A percentile compares a stretch with the other conserved stretches of the same genome.
Conservation (phyloP, 345 rosid species). For the Kandelia obovata region DNA sequence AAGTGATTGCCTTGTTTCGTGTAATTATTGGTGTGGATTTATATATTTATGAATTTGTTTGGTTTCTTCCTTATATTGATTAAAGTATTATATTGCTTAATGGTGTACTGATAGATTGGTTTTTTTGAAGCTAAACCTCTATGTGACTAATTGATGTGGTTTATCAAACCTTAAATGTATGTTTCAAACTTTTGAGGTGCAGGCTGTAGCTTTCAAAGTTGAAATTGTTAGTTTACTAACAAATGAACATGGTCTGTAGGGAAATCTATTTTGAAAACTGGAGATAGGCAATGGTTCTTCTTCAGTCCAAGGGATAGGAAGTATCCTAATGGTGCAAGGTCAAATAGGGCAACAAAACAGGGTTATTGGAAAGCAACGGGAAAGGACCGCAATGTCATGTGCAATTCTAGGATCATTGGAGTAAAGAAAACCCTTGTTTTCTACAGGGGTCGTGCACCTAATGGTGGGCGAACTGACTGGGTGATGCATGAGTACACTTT, state of each 20-base stretch:
- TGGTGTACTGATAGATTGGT: no score
- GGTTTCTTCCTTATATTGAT: no score
- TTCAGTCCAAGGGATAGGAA: slow-evolving; percentile 80
- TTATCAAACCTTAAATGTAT: not conserved
- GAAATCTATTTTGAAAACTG: slow-evolving; percentile 60
- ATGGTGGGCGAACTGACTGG: slow-evolving; percentile 80
- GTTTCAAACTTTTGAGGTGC: not conserved
- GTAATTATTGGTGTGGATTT: no score
- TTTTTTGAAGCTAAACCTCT: no score
- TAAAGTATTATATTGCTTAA: no score
- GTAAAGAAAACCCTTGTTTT: slow-evolving; percentile 84
- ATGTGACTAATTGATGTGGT: not conserved
- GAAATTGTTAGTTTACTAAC: slow-evolving; percentile 6
- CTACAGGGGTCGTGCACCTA: slow-evolving; percentile 79
- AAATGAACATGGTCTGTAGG: slow-evolving; percentile 27
- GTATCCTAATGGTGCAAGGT: slow-evolving; percentile 83
- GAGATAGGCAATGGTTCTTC: slow-evolving; percentile 94
- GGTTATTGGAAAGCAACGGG: slow-evolving; percentile 98
- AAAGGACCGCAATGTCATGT: slow-evolving; percentile 57
- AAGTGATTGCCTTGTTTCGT: no score
- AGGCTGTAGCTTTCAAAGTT: not conserved
- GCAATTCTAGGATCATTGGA: slow-evolving; percentile 59
- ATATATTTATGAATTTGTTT: no score
- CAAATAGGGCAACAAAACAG: slow-evolving; percentile 62
- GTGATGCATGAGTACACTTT: slow-evolving; percentile 91